Percentiles rank a stretch among this genome's conserved stretches.
Evolutionary conservation across 805 yeast genomes (phyloP).

Genomic region (Nakazawaea populi): DNA sequence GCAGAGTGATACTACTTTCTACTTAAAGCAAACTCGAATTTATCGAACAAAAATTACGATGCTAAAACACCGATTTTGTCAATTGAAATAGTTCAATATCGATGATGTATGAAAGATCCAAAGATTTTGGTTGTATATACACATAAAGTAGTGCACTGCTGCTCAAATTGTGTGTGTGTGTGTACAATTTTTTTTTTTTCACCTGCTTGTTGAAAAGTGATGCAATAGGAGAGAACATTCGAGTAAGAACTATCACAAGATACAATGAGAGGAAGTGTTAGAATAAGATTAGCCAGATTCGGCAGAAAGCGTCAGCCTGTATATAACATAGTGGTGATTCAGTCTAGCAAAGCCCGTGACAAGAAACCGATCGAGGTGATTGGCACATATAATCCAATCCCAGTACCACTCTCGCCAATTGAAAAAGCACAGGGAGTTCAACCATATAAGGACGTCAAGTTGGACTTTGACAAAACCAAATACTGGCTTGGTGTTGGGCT

Average conservation of each 20-base stretch:
- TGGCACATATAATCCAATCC: conserved; percentile 87
- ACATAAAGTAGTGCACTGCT: too few species aligned
- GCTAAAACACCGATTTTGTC: too few species aligned
- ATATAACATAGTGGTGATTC: conserved; percentile 88
- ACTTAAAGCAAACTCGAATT: too few species aligned
- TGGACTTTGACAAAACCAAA: conserved; percentile 85
- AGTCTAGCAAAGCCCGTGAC: conserved; percentile 72
- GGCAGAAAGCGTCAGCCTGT: conserved; percentile 86
- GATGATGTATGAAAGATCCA: too few species aligned
- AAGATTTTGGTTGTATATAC: too few species aligned
- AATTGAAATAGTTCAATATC: too few species aligned
- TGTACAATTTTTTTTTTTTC: too few species aligned
- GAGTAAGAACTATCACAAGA: not conserved
- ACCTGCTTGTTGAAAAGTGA: too few species aligned
- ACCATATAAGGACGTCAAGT: conserved; percentile 70
- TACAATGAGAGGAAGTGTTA: conserved; percentile 61
- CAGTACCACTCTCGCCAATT: conserved; percentile 59
- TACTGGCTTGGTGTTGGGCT: conserved; percentile 99
- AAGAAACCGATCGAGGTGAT: conserved; percentile 89
- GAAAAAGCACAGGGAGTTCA: conserved; percentile 49
- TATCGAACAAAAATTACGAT: too few species aligned
- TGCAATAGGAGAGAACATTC: not conserved
- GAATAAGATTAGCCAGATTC: conserved; percentile 87
- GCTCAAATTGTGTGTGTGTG: too few species aligned
- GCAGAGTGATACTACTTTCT: too few species aligned